Evolutionary conservation across 225 moss, liverwort and hornwort genomes (phyloP).

Genomic region (Sphagnum contortum): DNA sequence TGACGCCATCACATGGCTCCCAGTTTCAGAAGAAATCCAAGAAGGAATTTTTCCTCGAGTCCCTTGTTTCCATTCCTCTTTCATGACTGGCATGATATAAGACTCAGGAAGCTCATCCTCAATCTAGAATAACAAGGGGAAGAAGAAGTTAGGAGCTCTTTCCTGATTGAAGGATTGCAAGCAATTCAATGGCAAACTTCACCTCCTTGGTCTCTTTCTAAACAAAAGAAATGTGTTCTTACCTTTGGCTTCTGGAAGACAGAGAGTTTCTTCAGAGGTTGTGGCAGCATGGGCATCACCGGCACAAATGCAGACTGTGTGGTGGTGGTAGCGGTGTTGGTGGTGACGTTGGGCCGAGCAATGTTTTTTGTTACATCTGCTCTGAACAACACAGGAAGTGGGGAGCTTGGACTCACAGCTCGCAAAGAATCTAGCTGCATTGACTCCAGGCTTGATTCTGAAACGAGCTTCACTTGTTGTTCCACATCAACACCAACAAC

Average conservation of each 20-base stretch:
- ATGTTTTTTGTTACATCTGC: conserved; percentile 9
- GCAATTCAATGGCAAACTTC: neutral
- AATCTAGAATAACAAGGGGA: conserved; percentile 4
- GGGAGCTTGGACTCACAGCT: conserved; percentile 51
- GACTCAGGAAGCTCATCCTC: conserved; percentile 23
- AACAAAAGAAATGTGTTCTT: neutral
- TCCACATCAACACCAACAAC: conserved; percentile 19
- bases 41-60: no score
- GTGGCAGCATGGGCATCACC: conserved; percentile 7
- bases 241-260: conserved; percentile 39
- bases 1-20: no score
- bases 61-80: no score
- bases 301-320: conserved; percentile 37
- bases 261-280: conserved; percentile 22
- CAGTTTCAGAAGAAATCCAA: no score
- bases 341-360: conserved; percentile 33
- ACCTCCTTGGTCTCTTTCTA: no score
- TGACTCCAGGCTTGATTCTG: conserved; percentile 51
- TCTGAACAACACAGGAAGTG: conserved; percentile 20
- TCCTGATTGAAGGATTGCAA: neutral
- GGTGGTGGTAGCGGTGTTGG: conserved; percentile 13
- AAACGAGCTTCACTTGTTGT: conserved; percentile 12
- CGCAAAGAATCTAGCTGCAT: conserved; percentile 33
- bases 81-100: no score
- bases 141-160: neutral